phyloP scores from a whole-genome alignment of 2,329 filamentous ascomycete genomes.

The Amauroascus niger region DNA sequence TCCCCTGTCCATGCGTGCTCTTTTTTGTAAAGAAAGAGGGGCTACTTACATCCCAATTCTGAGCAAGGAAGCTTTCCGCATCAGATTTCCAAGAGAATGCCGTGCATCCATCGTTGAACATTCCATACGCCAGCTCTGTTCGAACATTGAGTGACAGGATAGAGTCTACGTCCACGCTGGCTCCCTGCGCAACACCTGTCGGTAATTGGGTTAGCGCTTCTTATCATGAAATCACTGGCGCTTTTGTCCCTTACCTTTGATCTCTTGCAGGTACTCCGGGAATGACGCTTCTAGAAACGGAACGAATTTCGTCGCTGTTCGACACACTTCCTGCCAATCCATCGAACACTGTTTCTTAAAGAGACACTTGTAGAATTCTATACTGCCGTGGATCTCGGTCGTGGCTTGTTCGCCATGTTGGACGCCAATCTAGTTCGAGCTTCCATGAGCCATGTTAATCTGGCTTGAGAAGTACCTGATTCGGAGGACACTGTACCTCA shows the following conservation, averaged over 20 bases:
- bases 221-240: not conserved
- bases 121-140: conserved; percentile 50
- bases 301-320: conserved; percentile 39
- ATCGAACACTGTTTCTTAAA: conserved; percentile 28
- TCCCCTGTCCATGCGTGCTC: not conserved
- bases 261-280: conserved; percentile 27
- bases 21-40: not conserved
- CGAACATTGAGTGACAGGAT: conserved; percentile 51
- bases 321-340: conserved; percentile 41
- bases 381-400: conserved; percentile 22
- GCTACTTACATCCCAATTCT: conserved; percentile 45
- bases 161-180: conserved; percentile 39
- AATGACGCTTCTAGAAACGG: conserved; percentile 29
- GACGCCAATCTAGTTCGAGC: conserved; percentile 22
- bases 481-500: conserved; percentile 21
- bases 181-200: conserved; percentile 46
- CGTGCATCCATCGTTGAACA: conserved; percentile 51
- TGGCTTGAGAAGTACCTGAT: not conserved
- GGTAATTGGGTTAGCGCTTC: not conserved
- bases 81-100: conserved; percentile 43
- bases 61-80: conserved; percentile 36
- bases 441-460: not conserved
- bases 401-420: conserved; percentile 24
- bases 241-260: conserved; percentile 21
- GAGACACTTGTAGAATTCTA: conserved; percentile 23